These are phyloP conservation scores for Cutaneotrichosporon mucoides DNA, from an alignment of 1,284 basidiomycete species.

Conservation along the genomic window DNA sequence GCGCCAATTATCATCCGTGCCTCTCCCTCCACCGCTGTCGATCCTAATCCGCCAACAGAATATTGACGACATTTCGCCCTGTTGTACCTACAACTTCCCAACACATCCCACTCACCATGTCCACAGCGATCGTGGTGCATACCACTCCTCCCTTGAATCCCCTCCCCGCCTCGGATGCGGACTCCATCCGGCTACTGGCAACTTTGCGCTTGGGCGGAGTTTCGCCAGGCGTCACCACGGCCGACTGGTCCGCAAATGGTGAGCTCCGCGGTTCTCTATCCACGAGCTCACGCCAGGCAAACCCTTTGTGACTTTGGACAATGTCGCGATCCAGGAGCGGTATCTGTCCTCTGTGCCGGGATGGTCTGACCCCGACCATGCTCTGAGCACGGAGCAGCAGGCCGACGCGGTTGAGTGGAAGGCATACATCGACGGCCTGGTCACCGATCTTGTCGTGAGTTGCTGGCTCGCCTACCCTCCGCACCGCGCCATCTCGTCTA, in stretches of 20 bases:
- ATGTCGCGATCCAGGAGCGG: constrained; percentile 13
- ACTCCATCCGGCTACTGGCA: constrained; percentile 30
- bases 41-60: no score
- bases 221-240: constrained; percentile 21
- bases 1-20: no score
- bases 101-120: neutral
- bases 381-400: constrained; percentile 22
- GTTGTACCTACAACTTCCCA: no score
- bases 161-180: constrained; percentile 34
- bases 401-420: constrained; percentile 37
- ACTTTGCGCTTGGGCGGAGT: constrained; percentile 26
- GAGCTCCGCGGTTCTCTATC: neutral
- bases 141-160: constrained; percentile 31
- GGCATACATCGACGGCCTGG: constrained; percentile 39
- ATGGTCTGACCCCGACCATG: constrained; percentile 29
- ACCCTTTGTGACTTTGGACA: constrained; percentile 30
- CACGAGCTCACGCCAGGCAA: constrained; percentile 18
- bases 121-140: constrained; percentile 25
- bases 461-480: no score
- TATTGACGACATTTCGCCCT: no score
- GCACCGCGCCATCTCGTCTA: no score
- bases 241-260: constrained; percentile 30
- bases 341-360: constrained; percentile 27
- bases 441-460: constrained; percentile 43
- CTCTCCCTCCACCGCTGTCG: no score